Evolutionary conservation across 495 filamentous ascomycete genomes (phyloP).

Genomic region (Cudoniella acicularis): DNA sequence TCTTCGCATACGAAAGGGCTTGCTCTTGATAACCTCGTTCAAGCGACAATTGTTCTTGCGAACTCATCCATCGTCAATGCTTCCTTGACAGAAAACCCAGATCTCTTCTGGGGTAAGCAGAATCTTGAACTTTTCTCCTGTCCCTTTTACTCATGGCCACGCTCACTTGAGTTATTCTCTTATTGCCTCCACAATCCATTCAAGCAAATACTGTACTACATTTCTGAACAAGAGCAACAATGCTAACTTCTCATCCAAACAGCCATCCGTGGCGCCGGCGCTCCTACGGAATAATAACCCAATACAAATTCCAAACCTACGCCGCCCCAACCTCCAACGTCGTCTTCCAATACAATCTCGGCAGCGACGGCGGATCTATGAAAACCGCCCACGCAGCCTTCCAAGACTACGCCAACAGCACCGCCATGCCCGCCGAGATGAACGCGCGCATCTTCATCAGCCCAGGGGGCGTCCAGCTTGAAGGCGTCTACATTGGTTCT

Average conservation of each 20-base stretch:
- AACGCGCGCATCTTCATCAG: slow-evolving; percentile 45
- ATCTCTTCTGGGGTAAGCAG: slow-evolving; percentile 29
- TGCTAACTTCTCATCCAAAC: background rate
- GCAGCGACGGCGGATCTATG: slow-evolving; percentile 36
- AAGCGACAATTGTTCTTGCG: slow-evolving; percentile 55
- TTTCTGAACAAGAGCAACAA: background rate
- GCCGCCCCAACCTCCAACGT: slow-evolving; percentile 51
- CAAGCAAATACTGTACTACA: background rate
- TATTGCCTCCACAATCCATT: background rate
- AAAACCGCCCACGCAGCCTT: slow-evolving; percentile 40
- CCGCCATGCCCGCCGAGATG: slow-evolving; percentile 20
- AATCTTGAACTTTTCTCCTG: too few relatives aligned
- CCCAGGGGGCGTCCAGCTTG: slow-evolving; percentile 26
- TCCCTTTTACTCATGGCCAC: background rate
- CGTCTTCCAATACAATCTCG: slow-evolving; percentile 31
- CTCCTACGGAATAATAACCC: slow-evolving; percentile 63
- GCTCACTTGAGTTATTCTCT: too few relatives aligned
- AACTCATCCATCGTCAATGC: slow-evolving; percentile 15
- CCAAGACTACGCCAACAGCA: slow-evolving; percentile 46
- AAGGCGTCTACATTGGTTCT: slow-evolving; percentile 6
- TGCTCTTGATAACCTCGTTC: slow-evolving; percentile 61
- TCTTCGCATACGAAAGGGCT: slow-evolving; percentile 60
- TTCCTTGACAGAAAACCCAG: slow-evolving; percentile 5
- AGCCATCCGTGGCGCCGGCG: slow-evolving; percentile 55
- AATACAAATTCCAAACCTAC: slow-evolving; percentile 57